Evolutionary conservation across 1,284 basidiomycete genomes (phyloP).

Genomic region (Exobasidium rhododendri): DNA sequence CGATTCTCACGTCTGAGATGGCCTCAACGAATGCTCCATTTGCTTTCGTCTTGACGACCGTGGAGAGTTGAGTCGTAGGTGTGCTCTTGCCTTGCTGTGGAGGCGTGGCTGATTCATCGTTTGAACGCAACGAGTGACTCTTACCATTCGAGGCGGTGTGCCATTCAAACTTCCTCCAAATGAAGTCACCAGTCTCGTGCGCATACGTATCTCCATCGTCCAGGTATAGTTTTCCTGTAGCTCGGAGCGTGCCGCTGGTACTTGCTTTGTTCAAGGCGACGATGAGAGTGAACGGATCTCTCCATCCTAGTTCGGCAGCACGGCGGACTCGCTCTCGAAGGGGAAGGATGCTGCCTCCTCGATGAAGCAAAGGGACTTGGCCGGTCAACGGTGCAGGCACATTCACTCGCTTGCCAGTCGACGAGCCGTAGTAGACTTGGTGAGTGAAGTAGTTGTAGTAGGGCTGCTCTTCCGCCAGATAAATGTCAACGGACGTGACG

Average conservation of each 20-base stretch:
- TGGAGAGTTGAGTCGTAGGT: not conserved
- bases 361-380: conserved; percentile 75
- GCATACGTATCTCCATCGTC: conserved; percentile 88
- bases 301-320: conserved; percentile 79
- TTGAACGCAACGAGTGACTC: not conserved
- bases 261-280: conserved; percentile 68
- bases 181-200: conserved; percentile 72
- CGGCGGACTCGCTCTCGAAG: conserved; percentile 82
- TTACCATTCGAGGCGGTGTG: not conserved
- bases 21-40: conserved; percentile 37
- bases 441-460: conserved; percentile 87
- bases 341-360: conserved; percentile 85
- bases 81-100: not conserved
- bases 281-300: conserved; percentile 88
- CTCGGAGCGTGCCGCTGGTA: conserved; percentile 51
- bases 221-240: conserved; percentile 82
- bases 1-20: conserved; percentile 42
- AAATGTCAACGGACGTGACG: conserved; percentile 69
- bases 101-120: not conserved
- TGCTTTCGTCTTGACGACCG: not conserved
- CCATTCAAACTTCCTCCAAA: conserved; percentile 59
- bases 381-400: conserved; percentile 63
- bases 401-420: conserved; percentile 64
- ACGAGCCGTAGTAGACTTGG: conserved; percentile 63
- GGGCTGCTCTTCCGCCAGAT: conserved; percentile 78